Base-by-base conservation (phyloP, 2,329 filamentous ascomycete genomes). In the Geosmithia flava region DNA sequence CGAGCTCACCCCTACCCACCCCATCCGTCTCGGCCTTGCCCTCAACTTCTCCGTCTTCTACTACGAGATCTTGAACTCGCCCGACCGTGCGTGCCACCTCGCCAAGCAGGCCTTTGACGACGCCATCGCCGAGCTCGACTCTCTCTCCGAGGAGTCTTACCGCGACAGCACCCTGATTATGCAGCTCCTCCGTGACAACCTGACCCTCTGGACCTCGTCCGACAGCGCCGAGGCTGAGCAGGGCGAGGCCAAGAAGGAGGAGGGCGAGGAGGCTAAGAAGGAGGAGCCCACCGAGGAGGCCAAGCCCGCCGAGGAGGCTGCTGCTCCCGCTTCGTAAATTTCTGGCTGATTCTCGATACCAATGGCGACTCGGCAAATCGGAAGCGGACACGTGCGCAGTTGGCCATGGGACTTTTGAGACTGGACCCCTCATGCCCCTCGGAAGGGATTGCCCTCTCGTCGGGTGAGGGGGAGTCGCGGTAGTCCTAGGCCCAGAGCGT, bases 21-120 rank as follows among this genome's bases (percentile, higher is more conserved):
- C 91, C 61, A 97, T 97, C 75, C 90, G 91, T 63, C 87, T 97
- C 56, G 91, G 91, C 69, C 85, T 97, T 62, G 91, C 91, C 58
- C 83, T 97, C 60, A 97, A 96, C 85, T 96, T 97, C 82, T 95
- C 90, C 56, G 90, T 96, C 64, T 97, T 96, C 80, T 97, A 97
- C 84, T 98, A 98, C 71, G 93, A 98, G 82, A 98, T 97, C 68
- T 78, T 97, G 63, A 98, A 97, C 79, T 89, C 91, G 42, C 91
- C 91, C 55, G 93, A 97, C 69, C 91, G 94, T 75, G 91, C 90
- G 65, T 96, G 91, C 83, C 90, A 95, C 70, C 83, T 96, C 59
- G 91, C 91, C 71, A 97, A 97, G 83, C 91, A 97, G 78, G 91
- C 93, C 47, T 97, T 97, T 65, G 91, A 97, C 67, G 91, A 97